Conservation (phyloP, 805 yeast species). For the Wickerhamiella kazuoi region DNA sequence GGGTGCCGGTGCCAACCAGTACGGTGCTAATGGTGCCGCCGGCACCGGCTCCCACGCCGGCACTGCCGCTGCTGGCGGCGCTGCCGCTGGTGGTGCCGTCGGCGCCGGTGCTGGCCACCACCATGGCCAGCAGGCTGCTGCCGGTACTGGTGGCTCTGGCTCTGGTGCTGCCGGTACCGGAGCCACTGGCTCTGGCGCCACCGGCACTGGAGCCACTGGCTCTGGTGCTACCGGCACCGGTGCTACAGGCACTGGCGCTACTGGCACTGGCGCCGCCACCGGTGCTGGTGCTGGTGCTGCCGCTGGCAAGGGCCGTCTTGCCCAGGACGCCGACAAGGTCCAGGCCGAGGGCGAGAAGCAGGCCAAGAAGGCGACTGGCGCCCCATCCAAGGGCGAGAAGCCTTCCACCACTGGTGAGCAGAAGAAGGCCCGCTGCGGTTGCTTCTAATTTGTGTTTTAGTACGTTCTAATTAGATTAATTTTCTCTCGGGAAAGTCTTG, state of each 20-base stretch:
- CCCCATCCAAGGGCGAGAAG: conserved; percentile 1
- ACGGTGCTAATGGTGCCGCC: background rate
- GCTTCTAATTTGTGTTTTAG: background rate
- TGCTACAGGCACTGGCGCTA: conserved; percentile 5
- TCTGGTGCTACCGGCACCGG: conserved; percentile 1
- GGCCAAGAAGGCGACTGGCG: background rate
- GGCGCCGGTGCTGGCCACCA: background rate
- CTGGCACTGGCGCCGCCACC: background rate
- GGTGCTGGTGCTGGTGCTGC: conserved; percentile 6
- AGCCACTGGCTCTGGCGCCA: background rate
- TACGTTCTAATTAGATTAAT: background rate
- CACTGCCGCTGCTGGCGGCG: background rate
- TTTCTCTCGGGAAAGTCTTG: too few relatives aligned
- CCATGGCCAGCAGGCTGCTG: background rate
- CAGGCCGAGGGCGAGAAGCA: background rate
- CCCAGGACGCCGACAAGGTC: background rate
- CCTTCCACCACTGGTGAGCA: background rate
- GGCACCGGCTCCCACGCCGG: conserved; percentile 1
- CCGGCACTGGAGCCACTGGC: background rate
- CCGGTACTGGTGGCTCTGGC: background rate
- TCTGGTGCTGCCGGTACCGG: conserved; percentile 3
- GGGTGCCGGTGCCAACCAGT: background rate
- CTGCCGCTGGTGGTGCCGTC: too few relatives aligned
- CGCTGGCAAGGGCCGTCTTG: background rate
- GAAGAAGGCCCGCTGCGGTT: background rate